Evolutionary conservation across 2,329 filamentous ascomycete species (phyloP).

Genomic region (Fusarium luffae): DNA sequence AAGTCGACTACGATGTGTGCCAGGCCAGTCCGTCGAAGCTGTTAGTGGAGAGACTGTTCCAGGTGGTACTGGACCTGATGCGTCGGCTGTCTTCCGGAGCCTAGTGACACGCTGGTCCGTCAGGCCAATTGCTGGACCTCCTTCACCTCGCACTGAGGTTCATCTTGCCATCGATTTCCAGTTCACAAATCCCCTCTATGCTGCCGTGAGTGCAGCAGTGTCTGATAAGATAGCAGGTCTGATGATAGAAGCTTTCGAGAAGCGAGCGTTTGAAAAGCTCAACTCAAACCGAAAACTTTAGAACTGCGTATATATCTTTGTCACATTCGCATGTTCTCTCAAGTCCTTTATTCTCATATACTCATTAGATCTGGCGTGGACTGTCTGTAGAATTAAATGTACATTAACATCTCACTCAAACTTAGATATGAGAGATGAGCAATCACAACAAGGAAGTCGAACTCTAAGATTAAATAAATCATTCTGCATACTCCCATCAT

Average conservation of each 20-base stretch:
- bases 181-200: conserved; percentile 91
- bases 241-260: conserved; percentile 96
- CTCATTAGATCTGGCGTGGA: not conserved
- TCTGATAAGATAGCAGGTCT: conserved; percentile 85
- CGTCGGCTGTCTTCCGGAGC: conserved; percentile 70
- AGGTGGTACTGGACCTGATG: conserved; percentile 55
- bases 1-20: conserved; percentile 81
- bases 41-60: conserved; percentile 68
- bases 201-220: conserved; percentile 80
- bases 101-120: conserved; percentile 78
- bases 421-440: not conserved
- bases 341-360: not conserved
- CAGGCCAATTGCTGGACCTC: conserved; percentile 52
- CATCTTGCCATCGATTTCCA: conserved; percentile 80
- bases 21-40: conserved; percentile 79
- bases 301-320: not conserved
- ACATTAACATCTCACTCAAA: not conserved
- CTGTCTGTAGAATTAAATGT: not conserved
- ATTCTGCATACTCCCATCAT: conserved; percentile 41
- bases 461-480: conserved; percentile 24
- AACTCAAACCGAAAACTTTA: conserved; percentile 31
- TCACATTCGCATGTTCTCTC: not conserved
- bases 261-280: conserved; percentile 69
- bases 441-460: not conserved
- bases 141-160: conserved; percentile 70